These are phyloP conservation scores for Alternaria dauci DNA, from an alignment of 2,329 filamentous ascomycete species.

Conservation along the genomic window DNA sequence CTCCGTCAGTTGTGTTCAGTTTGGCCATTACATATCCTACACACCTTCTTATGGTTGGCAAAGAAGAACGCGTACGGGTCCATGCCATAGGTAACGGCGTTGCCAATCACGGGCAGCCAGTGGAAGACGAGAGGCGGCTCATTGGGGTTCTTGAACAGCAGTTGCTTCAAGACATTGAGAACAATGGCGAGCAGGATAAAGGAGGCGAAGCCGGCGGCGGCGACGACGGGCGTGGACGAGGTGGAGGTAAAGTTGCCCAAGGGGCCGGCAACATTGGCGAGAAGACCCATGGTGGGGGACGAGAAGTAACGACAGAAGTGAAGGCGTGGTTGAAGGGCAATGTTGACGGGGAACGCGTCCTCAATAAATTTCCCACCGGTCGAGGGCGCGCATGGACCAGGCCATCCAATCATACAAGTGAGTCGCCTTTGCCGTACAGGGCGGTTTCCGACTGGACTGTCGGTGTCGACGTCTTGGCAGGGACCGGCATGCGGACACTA, in stretches of 20 bases:
- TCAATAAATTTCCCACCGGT: conserved; percentile 41
- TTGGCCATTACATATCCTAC: conserved; percentile 19
- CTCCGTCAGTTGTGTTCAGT: conserved; percentile 28
- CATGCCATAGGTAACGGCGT: conserved; percentile 93
- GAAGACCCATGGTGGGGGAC: conserved; percentile 59
- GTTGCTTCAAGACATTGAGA: conserved; percentile 80
- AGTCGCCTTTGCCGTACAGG: conserved; percentile 24
- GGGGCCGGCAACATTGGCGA: conserved; percentile 59
- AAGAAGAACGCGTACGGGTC: conserved; percentile 90
- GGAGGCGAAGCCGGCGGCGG: conserved; percentile 55
- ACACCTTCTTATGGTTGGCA: conserved; percentile 75
- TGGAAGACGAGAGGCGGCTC: conserved; percentile 70
- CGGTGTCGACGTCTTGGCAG: conserved; percentile 27
- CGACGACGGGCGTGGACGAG: conserved; percentile 55
- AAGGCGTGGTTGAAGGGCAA: conserved; percentile 12
- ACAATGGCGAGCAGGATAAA: conserved; percentile 67
- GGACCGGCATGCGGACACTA: conserved; percentile 20
- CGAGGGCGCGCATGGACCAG: conserved; percentile 32
- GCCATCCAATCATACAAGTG: conserved; percentile 8
- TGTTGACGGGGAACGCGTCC: conserved; percentile 25
- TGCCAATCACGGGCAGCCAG: conserved; percentile 78
- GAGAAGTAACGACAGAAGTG: conserved; percentile 9
- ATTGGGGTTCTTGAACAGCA: conserved; percentile 82
- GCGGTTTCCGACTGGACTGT: conserved; percentile 18
- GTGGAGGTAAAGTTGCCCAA: conserved; percentile 56